Base-by-base conservation (phyloP, 2,329 filamentous ascomycete species). In the Aulographum hederae region DNA sequence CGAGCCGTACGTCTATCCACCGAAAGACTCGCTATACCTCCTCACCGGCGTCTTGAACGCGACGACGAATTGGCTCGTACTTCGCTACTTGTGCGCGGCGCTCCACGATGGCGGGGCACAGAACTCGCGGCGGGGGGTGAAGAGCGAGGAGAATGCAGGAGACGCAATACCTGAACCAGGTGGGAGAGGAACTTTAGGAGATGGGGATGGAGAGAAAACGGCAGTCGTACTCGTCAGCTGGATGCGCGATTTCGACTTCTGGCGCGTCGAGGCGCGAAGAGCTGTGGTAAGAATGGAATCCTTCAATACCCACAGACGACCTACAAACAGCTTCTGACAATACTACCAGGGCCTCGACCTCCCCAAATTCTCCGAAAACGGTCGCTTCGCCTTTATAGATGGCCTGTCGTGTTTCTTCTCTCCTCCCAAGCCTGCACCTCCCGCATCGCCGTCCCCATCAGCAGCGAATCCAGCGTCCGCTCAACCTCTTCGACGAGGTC, bases 211-310 rank as follows among this genome's bases (percentile, higher is more conserved):
- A 10, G 10, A 10, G 21, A 10, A 10, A 13, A 10, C 13, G 21
- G 51, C 49, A 13, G 53, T 94, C 1, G 61, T 93, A 3, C 60
- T 94, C 3, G 72, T 89, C 35, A 91, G 79, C 56, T 93, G 89
- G 54, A 57, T 92, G 53, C 67, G 80, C 37, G 77, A 86, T 43
- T 68, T 66, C 39, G 58, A 67, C 1, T 91, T 92, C 47, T 94
- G 84, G 82, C 72, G 61, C 38, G 68, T 74, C 3, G 75, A 79
- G 31, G 66, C 65, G 2, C 65, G 69, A 32, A 74, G 74, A 51
- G 52, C 82, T 46, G 77, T 40, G 16, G 46, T 80, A 54, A 40
- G 62, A 39, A 15, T 20, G n/a, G 16, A 10, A 26, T 29, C 50
- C 17, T 12, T 32, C 20, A 17, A 12, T 11, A 28, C 11, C 8